These are phyloP conservation scores for Blastobotrys elegans DNA, from an alignment of 1,139 yeast genomes.

Conservation along the genomic window DNA sequence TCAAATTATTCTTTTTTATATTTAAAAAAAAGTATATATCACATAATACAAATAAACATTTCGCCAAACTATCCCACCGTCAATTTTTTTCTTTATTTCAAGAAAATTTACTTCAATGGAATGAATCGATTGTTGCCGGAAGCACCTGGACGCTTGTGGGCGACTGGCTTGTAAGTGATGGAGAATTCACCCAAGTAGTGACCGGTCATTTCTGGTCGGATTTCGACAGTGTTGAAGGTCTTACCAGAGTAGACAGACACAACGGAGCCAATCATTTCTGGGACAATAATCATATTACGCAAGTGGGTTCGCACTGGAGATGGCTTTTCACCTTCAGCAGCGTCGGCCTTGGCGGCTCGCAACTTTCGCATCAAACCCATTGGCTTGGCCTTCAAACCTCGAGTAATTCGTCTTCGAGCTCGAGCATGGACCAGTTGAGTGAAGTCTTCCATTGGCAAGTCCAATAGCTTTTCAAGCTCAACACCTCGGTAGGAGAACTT, in stretches of 20 bases:
- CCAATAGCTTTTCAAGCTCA: slow-evolving; percentile 91
- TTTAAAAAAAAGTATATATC: slow-evolving; percentile 52
- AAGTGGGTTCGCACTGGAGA: slow-evolving; percentile 97
- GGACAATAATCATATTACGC: slow-evolving; percentile 98
- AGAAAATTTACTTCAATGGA: slow-evolving; percentile 46
- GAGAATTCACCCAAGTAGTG: slow-evolving; percentile 99
- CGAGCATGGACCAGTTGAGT: slow-evolving; percentile 96
- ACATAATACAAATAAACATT: slow-evolving; percentile 52
- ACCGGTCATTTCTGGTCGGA: slow-evolving; percentile 99
- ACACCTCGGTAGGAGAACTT: slow-evolving; percentile 99
- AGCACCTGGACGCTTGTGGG: slow-evolving; percentile 98
- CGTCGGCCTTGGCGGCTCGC: slow-evolving; percentile 87
- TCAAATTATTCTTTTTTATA: slow-evolving; percentile 38
- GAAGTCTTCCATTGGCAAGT: slow-evolving; percentile 94
- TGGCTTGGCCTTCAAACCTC: slow-evolving; percentile 96
- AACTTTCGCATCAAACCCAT: slow-evolving; percentile 97
- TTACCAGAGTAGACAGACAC: slow-evolving; percentile 99
- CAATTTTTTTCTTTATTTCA: slow-evolving; percentile 46
- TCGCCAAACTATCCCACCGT: slow-evolving; percentile 56
- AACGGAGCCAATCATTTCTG: slow-evolving; percentile 99
- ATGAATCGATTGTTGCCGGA: slow-evolving; percentile 58
- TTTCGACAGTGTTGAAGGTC: slow-evolving; percentile 98
- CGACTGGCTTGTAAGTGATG: slow-evolving; percentile 98
- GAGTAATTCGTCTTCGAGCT: slow-evolving; percentile 99
- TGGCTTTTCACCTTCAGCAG: slow-evolving; percentile 95